Evolutionary conservation across 805 yeast genomes (phyloP).

Genomic region (Blastobotrys robertii): DNA sequence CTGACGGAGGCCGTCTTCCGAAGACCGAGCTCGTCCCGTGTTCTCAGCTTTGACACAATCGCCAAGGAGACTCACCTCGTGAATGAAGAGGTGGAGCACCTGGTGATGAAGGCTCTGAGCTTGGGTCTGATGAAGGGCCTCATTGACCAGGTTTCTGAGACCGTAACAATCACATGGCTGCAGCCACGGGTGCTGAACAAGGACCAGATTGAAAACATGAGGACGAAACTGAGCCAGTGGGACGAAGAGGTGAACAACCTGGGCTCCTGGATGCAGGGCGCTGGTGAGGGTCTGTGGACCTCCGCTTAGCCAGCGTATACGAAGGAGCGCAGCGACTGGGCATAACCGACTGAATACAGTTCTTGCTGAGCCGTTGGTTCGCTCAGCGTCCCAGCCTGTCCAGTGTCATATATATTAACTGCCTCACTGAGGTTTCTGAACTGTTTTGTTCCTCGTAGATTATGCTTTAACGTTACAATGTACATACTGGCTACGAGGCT

Average conservation of each 20-base stretch:
- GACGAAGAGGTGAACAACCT: constrained; percentile 59
- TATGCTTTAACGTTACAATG: no score
- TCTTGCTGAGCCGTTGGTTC: no score
- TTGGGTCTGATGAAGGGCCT: constrained; percentile 77
- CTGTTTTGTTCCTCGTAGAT: no score
- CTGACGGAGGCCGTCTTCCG: constrained; percentile 77
- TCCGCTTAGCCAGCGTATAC: constrained; percentile 17
- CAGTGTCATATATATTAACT: no score
- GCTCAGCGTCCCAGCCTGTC: no score
- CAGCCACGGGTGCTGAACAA: constrained; percentile 89
- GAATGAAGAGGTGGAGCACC: constrained; percentile 72
- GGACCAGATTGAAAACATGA: constrained; percentile 71
- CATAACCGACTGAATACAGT: no score
- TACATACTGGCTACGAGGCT: no score
- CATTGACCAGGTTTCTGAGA: constrained; percentile 76
- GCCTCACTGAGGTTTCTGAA: no score
- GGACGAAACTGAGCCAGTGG: constrained; percentile 68
- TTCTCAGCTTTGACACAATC: constrained; percentile 63
- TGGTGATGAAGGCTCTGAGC: constrained; percentile 85
- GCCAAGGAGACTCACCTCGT: constrained; percentile 59
- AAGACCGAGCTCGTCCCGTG: constrained; percentile 65
- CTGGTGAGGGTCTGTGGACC: constrained; percentile 61
- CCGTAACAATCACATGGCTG: constrained; percentile 82
- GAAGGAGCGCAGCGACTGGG: no score
- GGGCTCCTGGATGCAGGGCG: constrained; percentile 47